A percentile compares a stretch with the other conserved stretches of the same genome.
Conservation (phyloP, 495 filamentous ascomycete genomes). For the Hypoxylon intermedium region DNA sequence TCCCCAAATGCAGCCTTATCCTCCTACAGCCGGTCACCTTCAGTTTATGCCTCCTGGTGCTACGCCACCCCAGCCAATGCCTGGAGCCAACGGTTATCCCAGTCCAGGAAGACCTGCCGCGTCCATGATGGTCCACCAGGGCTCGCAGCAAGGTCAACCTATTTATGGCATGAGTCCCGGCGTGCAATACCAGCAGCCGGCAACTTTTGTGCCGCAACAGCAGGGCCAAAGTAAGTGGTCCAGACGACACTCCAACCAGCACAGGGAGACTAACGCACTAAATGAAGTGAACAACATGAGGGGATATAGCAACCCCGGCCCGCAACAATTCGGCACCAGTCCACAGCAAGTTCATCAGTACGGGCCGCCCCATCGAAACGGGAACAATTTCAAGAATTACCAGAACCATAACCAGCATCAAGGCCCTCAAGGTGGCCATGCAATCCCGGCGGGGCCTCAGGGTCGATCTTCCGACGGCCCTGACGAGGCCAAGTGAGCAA, state of each 20-base stretch:
- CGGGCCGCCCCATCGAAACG: constrained; percentile 63
- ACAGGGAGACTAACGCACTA: constrained; percentile 43
- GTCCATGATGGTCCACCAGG: constrained; percentile 77
- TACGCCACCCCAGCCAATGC: constrained; percentile 67
- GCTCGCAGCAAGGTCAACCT: constrained; percentile 76
- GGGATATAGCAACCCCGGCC: constrained; percentile 64
- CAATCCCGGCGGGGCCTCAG: constrained; percentile 38
- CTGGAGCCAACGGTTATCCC: constrained; percentile 76
- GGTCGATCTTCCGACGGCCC: constrained; percentile 43
- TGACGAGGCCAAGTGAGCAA: constrained; percentile 46
- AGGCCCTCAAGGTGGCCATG: constrained; percentile 34
- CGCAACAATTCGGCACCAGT: constrained; percentile 66
- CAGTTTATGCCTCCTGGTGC: constrained; percentile 69
- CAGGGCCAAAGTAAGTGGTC: constrained; percentile 73
- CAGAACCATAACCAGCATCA: constrained; percentile 59
- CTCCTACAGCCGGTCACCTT: constrained; percentile 60
- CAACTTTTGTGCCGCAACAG: constrained; percentile 63
- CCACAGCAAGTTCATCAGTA: constrained; percentile 73
- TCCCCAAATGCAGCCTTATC: constrained; percentile 76
- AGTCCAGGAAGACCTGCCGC: constrained; percentile 79
- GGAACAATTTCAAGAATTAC: constrained; percentile 59
- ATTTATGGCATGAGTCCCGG: constrained; percentile 73
- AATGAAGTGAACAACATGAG: constrained; percentile 64
- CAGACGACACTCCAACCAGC: constrained; percentile 22
- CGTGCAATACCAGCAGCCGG: constrained; percentile 71